Percentiles rank a stretch among this genome's conserved stretches.
phyloP scores from a whole-genome alignment of 1,284 basidiomycete species.

The Thecaphora thlaspeos region DNA sequence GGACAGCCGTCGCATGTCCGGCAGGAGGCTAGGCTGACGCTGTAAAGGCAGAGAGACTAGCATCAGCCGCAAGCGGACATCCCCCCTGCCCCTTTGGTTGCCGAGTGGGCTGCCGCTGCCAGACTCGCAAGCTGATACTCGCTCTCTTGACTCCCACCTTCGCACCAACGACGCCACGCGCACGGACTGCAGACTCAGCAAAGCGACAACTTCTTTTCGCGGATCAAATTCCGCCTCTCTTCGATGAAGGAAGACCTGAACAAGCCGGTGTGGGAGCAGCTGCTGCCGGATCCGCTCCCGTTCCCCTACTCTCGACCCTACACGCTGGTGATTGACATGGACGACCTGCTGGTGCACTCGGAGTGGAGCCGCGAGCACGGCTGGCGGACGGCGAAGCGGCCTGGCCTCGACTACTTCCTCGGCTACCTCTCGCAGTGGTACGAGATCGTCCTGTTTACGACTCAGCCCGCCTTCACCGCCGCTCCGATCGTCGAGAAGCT shows the following conservation, averaged over 20 bases:
- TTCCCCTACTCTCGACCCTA: conserved; percentile 83
- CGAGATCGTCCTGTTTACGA: conserved; percentile 94
- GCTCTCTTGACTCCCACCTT: too few species aligned
- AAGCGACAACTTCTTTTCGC: conserved; percentile 38
- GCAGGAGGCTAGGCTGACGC: background rate
- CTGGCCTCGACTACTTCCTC: conserved; percentile 95
- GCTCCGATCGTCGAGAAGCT: conserved; percentile 87
- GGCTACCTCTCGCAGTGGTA: conserved; percentile 96
- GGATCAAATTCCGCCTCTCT: conserved; percentile 38
- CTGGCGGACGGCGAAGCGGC: conserved; percentile 66
- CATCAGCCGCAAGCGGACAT: too few species aligned
- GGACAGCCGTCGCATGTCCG: too few species aligned
- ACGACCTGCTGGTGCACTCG: conserved; percentile 86
- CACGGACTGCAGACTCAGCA: conserved; percentile 10
- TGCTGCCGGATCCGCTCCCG: conserved; percentile 84
- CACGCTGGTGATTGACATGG: conserved; percentile 85
- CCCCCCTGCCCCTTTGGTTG: too few species aligned
- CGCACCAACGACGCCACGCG: too few species aligned
- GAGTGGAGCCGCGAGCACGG: conserved; percentile 68
- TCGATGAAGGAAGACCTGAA: conserved; percentile 45
- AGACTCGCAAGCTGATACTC: too few species aligned
- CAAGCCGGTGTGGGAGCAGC: conserved; percentile 78
- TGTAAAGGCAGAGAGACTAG: background rate
- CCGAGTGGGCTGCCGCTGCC: too few species aligned
- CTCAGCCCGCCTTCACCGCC: conserved; percentile 85